Evolutionary conservation across 1,284 basidiomycete species (phyloP), one percentile per base, ranked within the genome.

Genomic region (Leccinum subspadiceum): DNA sequence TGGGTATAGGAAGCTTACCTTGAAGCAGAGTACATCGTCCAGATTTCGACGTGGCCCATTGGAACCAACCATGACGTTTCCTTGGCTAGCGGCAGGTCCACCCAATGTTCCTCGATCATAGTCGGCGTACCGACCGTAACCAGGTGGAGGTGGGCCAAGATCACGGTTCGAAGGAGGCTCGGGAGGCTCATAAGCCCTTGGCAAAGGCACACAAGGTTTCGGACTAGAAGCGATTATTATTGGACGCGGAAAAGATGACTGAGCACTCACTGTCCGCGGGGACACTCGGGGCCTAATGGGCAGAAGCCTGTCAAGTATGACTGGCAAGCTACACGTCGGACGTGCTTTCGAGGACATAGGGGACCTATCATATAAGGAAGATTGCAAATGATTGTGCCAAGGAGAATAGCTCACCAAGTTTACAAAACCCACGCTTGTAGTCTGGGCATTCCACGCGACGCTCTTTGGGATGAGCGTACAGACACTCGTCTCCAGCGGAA

Each of bases 401-500:
- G 15, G 17, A 63, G 53, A 60, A 56, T 50, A 26, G 74, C 85
- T 64, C 63, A 94, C 93, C 94, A 61, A 94, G 80, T 71, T 88
- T 90, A 75, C 97, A 99, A 74, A 99, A 99, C 0, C 97, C 97
- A 62, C 97, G 81, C 65, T 92, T 91, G 75, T 97, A 99, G 73
- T 96, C 93, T 53, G 95, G 94, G 73, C 97, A 99, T 73, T 98
- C 94, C 26, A 95, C 89, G 68, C 89, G 88, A 62, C 92, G 84
- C 71, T 96, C 93, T 68, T 94, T 95, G n/a, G 96, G 94, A 76
- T 99, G 97, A 24, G 94, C 91, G 74, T 99, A 99, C 66, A 99
- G 81, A 75, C 97, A 99, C 76, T 99, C 97, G 69, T 98, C 97
- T 56, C 96, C 97, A 53, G 94, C 92, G 59, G 94, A 94, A 77